Percentiles rank a stretch among this genome's conserved stretches.
Evolutionary conservation across 169 alveolate genomes (phyloP).

Genomic region (Pseudocohnilembus persalinus): DNA sequence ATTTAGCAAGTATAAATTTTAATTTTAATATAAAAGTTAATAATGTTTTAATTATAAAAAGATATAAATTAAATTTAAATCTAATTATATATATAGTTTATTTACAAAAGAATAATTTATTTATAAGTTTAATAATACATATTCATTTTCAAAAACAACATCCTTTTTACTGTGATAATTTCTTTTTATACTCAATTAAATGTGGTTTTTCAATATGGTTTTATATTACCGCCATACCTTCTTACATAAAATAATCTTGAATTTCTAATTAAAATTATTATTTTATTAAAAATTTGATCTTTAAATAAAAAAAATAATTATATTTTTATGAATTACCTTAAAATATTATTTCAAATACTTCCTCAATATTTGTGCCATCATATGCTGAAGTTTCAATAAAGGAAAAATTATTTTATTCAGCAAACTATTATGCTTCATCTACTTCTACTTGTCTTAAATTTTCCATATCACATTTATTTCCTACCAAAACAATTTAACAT

Average conservation of each 20-base stretch:
- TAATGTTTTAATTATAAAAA: too few species aligned
- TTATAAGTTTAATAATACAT: too few species aligned
- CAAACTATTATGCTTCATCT: slow-evolving; percentile 51
- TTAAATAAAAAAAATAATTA: too few species aligned
- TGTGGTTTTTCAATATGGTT: neutral
- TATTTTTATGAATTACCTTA: slow-evolving; percentile 15
- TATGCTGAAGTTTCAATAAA: slow-evolving; percentile 41
- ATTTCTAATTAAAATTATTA: neutral
- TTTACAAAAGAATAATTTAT: too few species aligned
- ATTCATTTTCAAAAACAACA: too few species aligned
- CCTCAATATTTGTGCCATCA: slow-evolving; percentile 35
- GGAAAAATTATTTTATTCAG: slow-evolving; percentile 38
- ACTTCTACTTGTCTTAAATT: slow-evolving; percentile 38
- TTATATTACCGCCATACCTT: neutral
- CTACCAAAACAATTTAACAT: slow-evolving; percentile 52
- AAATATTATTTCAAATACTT: slow-evolving; percentile 15
- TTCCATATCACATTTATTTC: slow-evolving; percentile 66
- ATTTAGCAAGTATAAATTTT: too few species aligned
- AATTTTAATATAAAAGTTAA: too few species aligned
- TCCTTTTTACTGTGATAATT: too few species aligned
- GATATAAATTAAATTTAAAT: too few species aligned
- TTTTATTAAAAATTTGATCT: neutral
- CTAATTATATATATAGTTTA: too few species aligned
- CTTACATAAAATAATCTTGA: neutral
- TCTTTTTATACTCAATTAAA: too few species aligned